A percentile compares a stretch with the other conserved stretches of the same genome.
phyloP scores from a whole-genome alignment of 257 asterid genomes.

The Mentha longifolia region DNA sequence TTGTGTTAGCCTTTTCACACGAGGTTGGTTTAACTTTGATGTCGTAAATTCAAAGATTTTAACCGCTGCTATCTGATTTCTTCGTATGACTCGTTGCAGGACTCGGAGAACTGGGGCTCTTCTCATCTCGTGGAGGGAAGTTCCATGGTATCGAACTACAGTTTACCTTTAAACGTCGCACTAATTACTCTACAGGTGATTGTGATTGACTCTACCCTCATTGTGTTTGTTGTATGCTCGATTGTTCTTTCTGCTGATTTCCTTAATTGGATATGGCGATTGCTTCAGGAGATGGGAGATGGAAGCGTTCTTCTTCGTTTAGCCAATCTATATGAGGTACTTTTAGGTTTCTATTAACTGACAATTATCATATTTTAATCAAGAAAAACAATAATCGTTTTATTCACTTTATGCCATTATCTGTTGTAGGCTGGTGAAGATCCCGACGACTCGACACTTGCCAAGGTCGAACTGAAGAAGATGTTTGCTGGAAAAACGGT shows the following conservation, averaged over 20 bases:
- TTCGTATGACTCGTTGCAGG: slow-evolving; percentile 45
- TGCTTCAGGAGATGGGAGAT: slow-evolving; percentile 58
- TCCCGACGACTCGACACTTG: slow-evolving; percentile 56
- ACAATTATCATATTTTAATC: not conserved
- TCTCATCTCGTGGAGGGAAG: slow-evolving; percentile 50
- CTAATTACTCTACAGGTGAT: slow-evolving; percentile 82
- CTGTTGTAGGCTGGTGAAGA: slow-evolving; percentile 77
- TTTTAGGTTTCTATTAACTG: too few relatives aligned
- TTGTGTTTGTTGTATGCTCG: not conserved
- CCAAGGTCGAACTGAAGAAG: slow-evolving; percentile 70
- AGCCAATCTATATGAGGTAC: slow-evolving; percentile 86
- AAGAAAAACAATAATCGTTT: not conserved
- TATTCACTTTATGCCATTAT: slow-evolving; percentile 22
- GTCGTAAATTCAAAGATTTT: not conserved
- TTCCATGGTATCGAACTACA: slow-evolving; percentile 66
- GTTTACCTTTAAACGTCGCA: slow-evolving; percentile 75
- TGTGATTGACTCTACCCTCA: slow-evolving; percentile 38
- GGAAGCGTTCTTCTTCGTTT: slow-evolving; percentile 73
- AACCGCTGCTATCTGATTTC: slow-evolving; percentile 20
- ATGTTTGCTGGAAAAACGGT: slow-evolving; percentile 74
- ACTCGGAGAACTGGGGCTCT: slow-evolving; percentile 62
- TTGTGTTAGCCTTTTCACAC: slow-evolving; percentile 70
- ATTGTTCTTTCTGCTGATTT: slow-evolving; percentile 26
- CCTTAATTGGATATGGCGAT: slow-evolving; percentile 23
- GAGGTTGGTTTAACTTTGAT: slow-evolving; percentile 50